Base-by-base conservation (phyloP, 2,329 filamentous ascomycete species). In the Fusarium sp. region DNA sequence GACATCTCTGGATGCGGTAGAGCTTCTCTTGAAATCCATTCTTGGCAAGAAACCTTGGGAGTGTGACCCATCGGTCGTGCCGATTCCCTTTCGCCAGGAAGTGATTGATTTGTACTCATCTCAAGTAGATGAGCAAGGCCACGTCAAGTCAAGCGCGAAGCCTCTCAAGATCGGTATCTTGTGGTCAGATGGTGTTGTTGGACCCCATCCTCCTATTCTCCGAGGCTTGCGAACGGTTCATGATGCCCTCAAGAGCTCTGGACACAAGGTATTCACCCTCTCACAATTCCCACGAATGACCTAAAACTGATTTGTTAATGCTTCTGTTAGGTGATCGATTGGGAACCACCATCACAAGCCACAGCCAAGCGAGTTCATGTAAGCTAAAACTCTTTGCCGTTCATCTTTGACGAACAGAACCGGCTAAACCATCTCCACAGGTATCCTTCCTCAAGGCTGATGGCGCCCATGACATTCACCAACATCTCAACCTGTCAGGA, bases 1-100 rank as follows among this genome's bases (percentile, higher is more conserved):
- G 0, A 88, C 87, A 1, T 90, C 88, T 1, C 81, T 88, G 2
- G 84, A 85, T 1, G 87, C 87, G 0, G 76, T 93, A 14, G 86
- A 86, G 43, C 80, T 94, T 4, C 77, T 91, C 3, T 85, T 90
- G 2, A 87, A 90, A 74, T 82, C 87, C 0, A 78, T 94, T 2
- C 82, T 95, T 2, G 84, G 83, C 14, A 86, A 86, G 35, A 76
- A 89, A 63, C 92, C 92, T 0, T 94, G 92, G 93, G 81, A 90
- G 2, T 82, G 89, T 71, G 92, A 94, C 79, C 92, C 92, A 0
- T 82, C 91, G 1, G 90, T 92, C 0, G 82, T 90, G 45, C 90
- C 92, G 22, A 84, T 94, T 1, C 92, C 92, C 0, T 94, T 91
- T 88, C 86, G 91, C 3, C 81, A 87, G 27, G 84, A 88, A 0